Percentiles rank a stretch among this genome's conserved stretches.
Conservation (phyloP, 768 basidiomycete species). For the Suillus ampliporus region DNA sequence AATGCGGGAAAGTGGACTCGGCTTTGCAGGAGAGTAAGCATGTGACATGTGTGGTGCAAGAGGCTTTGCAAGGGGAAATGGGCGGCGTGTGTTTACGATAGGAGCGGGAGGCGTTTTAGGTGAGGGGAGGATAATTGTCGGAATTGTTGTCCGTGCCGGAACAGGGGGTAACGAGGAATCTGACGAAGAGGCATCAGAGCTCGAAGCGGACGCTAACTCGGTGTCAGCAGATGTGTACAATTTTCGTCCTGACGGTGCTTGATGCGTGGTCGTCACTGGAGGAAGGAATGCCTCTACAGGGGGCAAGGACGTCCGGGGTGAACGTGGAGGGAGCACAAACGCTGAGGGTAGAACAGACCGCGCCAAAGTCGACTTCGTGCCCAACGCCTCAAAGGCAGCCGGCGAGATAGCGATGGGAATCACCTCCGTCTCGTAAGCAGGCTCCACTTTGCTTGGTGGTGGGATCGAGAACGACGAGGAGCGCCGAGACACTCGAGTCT, state of each 20-base stretch:
- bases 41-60: conserved; percentile 72
- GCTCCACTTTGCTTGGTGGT: conserved; percentile 41
- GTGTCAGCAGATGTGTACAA: background rate
- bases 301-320: conserved; percentile 69
- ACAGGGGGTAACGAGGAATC: conserved; percentile 26
- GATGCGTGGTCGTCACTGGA: conserved; percentile 28
- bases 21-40: conserved; percentile 81
- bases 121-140: conserved; percentile 11
- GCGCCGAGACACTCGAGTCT: conserved; percentile 51
- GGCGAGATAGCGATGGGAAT: conserved; percentile 35
- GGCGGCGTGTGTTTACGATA: conserved; percentile 36
- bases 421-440: conserved; percentile 60
- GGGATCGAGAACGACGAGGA: conserved; percentile 47
- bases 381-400: conserved; percentile 35
- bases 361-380: conserved; percentile 30
- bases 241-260: conserved; percentile 5
- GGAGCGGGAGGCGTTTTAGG: conserved; percentile 26
- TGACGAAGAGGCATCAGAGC: conserved; percentile 12
- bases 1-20: conserved; percentile 82
- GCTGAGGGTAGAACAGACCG: conserved; percentile 66
- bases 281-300: conserved; percentile 48
- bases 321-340: conserved; percentile 81
- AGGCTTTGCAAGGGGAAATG: conserved; percentile 77
- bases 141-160: conserved; percentile 14
- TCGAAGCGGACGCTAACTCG: conserved; percentile 3